phyloP scores from a whole-genome alignment of 371 early-diverging fungal species.

The Mucor mucedo region DNA sequence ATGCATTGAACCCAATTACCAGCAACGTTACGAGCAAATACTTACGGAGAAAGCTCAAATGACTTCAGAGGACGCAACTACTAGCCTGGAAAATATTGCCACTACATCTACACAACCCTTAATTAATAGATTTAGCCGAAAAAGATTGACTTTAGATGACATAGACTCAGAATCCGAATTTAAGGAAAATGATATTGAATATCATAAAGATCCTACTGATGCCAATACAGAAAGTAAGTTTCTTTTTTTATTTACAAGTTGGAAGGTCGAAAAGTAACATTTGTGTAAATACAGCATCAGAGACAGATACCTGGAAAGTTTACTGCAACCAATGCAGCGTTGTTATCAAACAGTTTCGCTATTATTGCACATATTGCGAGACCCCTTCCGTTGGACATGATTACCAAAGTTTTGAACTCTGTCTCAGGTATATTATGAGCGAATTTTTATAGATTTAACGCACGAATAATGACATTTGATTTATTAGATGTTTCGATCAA shows the following conservation, averaged over 20 bases:
- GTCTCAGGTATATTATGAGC: constrained; percentile 45
- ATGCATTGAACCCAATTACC: constrained; percentile 50
- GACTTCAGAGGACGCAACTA: constrained; percentile 19
- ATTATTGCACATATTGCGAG: constrained; percentile 88
- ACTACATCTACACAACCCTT: background rate
- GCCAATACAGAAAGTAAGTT: constrained; percentile 27
- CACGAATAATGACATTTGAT: constrained; percentile 12
- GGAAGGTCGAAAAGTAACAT: background rate
- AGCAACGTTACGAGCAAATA: constrained; percentile 49
- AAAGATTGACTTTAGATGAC: constrained; percentile 22
- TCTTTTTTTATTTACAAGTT: background rate
- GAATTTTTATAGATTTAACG: background rate
- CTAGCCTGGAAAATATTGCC: background rate
- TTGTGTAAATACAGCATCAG: constrained; percentile 4
- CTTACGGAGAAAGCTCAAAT: constrained; percentile 35
- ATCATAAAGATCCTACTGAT: constrained; percentile 35
- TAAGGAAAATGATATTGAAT: constrained; percentile 19
- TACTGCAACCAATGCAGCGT: constrained; percentile 68
- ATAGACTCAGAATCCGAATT: constrained; percentile 3
- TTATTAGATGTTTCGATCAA: constrained; percentile 72
- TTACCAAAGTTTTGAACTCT: constrained; percentile 75
- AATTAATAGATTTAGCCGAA: constrained; percentile 10
- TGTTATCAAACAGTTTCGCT: constrained; percentile 68
- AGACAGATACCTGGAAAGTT: constrained; percentile 56
- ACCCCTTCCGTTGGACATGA: constrained; percentile 64